These are phyloP conservation scores for Diaporthe sp. DNA, from an alignment of 2,329 filamentous ascomycete genomes.

Conservation along the genomic window DNA sequence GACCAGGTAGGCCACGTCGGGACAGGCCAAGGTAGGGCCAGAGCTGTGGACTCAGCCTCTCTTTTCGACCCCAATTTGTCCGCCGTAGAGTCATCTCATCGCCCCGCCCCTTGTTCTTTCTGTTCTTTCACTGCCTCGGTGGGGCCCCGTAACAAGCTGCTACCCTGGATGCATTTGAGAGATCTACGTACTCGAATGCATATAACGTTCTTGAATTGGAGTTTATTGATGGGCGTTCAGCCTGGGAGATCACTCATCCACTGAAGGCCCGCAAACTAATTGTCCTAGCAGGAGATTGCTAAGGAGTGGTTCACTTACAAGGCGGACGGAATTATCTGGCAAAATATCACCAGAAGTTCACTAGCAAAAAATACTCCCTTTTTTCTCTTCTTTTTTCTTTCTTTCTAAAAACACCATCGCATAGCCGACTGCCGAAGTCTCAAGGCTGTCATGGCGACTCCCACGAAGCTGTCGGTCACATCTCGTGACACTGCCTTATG, in stretches of 20 bases:
- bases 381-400: neutral
- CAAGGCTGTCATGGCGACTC: conserved; percentile 19
- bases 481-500: conserved; percentile 73
- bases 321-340: neutral
- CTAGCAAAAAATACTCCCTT: neutral
- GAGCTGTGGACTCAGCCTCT: conserved; percentile 26
- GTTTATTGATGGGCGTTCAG: neutral
- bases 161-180: neutral
- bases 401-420: too few relatives aligned
- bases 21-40: conserved; percentile 24
- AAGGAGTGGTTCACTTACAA: neutral
- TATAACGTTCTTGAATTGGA: conserved; percentile 5
- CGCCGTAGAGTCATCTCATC: conserved; percentile 21
- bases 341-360: neutral
- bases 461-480: neutral
- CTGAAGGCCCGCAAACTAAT: neutral
- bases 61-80: neutral
- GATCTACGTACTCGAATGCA: neutral
- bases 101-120: conserved; percentile 8
- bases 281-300: neutral
- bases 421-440: neutral
- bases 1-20: neutral
- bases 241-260: neutral
- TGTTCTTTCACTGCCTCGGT: neutral
- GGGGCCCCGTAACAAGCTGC: conserved; percentile 1